phyloP scores from a whole-genome alignment of 2,329 filamentous ascomycete genomes.

The Neospermospora avenae region DNA sequence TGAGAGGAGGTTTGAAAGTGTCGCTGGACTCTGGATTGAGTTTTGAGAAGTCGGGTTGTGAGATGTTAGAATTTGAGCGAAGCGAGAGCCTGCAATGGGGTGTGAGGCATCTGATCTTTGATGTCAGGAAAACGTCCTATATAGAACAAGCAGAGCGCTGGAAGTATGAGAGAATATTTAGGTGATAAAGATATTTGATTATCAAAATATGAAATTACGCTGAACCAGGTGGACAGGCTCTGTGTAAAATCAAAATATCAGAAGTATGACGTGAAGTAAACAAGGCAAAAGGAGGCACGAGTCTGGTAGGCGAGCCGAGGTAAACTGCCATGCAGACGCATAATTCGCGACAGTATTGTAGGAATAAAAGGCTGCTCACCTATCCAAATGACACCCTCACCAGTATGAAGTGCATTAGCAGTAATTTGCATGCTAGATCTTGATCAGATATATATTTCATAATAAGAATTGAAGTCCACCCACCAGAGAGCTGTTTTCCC shows the following conservation, averaged over 20 bases:
- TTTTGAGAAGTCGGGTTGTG: conserved; percentile 8
- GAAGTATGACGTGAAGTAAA: not conserved
- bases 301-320: not conserved
- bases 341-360: not conserved
- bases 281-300: not conserved
- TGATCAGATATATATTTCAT: not conserved
- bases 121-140: conserved; percentile 4
- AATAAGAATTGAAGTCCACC: not conserved
- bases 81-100: conserved; percentile 44
- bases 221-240: not conserved
- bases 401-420: conserved; percentile 57
- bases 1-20: conserved; percentile 34
- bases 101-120: conserved; percentile 32
- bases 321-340: not conserved
- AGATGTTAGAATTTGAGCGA: conserved; percentile 43
- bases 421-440: conserved; percentile 66
- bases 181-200: not conserved
- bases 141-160: not conserved
- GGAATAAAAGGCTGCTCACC: conserved; percentile 47
- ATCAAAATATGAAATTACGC: not conserved
- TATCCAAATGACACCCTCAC: conserved; percentile 73
- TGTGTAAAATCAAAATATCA: not conserved
- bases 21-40: conserved; percentile 12
- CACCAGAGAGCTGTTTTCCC: conserved; percentile 77
- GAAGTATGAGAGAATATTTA: not conserved